Conservation (phyloP, 1,284 basidiomycete genomes). For the Cerrena zonata region DNA sequence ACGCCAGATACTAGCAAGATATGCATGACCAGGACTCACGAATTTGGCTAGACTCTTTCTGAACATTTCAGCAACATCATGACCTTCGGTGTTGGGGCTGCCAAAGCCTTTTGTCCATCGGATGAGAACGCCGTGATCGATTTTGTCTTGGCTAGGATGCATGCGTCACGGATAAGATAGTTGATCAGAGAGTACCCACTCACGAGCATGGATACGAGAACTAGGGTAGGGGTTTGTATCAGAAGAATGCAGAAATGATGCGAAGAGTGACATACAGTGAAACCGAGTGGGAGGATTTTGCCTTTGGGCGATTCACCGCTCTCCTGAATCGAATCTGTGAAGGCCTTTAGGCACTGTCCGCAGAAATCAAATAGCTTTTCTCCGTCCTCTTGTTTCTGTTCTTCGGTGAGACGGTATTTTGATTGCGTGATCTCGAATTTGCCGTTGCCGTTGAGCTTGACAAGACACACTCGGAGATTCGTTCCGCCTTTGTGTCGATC, state of each 20-base stretch:
- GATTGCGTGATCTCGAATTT: conserved; percentile 98
- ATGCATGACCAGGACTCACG: conserved; percentile 34
- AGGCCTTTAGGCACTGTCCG: conserved; percentile 86
- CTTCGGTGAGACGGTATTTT: conserved; percentile 94
- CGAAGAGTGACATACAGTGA: conserved; percentile 65
- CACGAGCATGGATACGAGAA: conserved; percentile 91
- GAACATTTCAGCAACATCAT: conserved; percentile 92
- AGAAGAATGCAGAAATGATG: background rate
- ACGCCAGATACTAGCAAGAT: conserved; percentile 6
- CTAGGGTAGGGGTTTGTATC: conserved; percentile 33
- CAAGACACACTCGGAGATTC: conserved; percentile 95
- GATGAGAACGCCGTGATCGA: conserved; percentile 92
- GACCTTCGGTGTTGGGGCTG: conserved; percentile 85
- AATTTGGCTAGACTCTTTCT: conserved; percentile 71
- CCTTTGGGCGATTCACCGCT: conserved; percentile 64
- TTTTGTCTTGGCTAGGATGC: conserved; percentile 69
- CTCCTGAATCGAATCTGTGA: conserved; percentile 75
- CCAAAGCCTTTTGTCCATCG: conserved; percentile 99
- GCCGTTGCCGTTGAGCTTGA: conserved; percentile 84
- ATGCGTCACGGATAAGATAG: background rate
- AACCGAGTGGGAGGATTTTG: conserved; percentile 79
- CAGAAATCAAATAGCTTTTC: conserved; percentile 96
- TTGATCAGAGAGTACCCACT: conserved; percentile 28
- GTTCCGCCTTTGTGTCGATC: conserved; percentile 75
- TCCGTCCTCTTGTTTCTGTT: conserved; percentile 97